Evolutionary conservation across 2,329 filamentous ascomycete genomes (phyloP).

Genomic region (Pseudopithomyces chartarum): DNA sequence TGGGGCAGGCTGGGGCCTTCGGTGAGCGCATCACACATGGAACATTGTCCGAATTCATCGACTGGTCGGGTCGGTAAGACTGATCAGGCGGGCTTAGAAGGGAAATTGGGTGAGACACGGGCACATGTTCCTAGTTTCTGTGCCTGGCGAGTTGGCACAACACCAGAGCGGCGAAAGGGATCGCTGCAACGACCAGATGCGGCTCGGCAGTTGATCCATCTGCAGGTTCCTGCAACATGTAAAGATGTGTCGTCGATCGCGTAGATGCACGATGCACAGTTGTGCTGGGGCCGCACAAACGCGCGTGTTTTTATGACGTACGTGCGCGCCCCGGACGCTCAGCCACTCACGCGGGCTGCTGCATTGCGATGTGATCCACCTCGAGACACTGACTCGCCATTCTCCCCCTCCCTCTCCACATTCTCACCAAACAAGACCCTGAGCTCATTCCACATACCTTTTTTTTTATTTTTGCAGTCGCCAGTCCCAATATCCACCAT

Average conservation of each 20-base stretch:
- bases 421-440: background rate
- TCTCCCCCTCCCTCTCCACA: conserved; percentile 7
- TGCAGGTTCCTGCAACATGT: no score
- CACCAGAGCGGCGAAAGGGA: no score
- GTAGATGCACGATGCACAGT: no score
- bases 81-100: background rate
- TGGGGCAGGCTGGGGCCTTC: background rate
- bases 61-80: background rate
- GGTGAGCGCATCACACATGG: background rate
- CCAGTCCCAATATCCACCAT: conserved; percentile 8
- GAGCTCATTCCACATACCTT: background rate
- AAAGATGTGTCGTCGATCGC: background rate
- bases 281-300: background rate
- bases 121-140: background rate
- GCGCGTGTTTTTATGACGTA: conserved; percentile 8
- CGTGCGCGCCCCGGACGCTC: conserved; percentile 1
- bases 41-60: background rate
- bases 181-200: background rate
- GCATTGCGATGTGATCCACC: background rate
- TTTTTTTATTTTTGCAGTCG: background rate
- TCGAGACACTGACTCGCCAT: conserved; percentile 2
- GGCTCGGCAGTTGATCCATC: background rate
- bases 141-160: background rate
- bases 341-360: background rate
- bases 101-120: background rate